phyloP scores from a whole-genome alignment of 495 filamentous ascomycete species.

The Aspergillus nidulans region DNA sequence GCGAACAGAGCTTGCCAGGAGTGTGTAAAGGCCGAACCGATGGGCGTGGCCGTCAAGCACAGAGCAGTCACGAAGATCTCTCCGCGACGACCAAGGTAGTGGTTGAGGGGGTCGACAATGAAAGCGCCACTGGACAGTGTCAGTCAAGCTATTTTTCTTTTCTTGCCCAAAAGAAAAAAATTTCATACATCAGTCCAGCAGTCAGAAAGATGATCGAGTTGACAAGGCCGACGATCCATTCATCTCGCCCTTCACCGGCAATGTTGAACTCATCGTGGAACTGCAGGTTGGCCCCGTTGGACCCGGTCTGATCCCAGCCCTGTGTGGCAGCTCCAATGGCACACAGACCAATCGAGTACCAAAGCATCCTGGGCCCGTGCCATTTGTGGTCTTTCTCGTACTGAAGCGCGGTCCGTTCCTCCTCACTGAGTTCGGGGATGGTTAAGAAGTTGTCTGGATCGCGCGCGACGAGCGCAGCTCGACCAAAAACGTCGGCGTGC shows the following conservation, averaged over 20 bases:
- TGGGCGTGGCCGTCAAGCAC: constrained; percentile 45
- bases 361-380: constrained; percentile 30
- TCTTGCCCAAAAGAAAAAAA: no score
- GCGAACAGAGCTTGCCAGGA: constrained; percentile 53
- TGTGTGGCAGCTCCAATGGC: constrained; percentile 35
- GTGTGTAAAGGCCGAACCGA: constrained; percentile 47
- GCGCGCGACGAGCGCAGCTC: constrained; percentile 36
- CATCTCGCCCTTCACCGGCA: constrained; percentile 34
- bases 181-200: constrained; percentile 32
- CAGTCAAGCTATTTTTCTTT: no score
- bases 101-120: constrained; percentile 51
- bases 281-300: constrained; percentile 61
- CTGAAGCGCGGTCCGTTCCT: constrained; percentile 19
- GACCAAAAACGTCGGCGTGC: constrained; percentile 38
- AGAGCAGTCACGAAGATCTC: constrained; percentile 54
- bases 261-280: constrained; percentile 55
- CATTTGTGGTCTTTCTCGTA: constrained; percentile 35
- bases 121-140: constrained; percentile 45
- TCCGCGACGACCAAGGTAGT: constrained; percentile 50
- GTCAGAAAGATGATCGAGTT: constrained; percentile 44
- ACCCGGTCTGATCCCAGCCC: constrained; percentile 65
- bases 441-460: constrained; percentile 17
- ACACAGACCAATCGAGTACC: constrained; percentile 32
- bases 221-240: constrained; percentile 57
- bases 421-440: constrained; percentile 18